Evolutionary conservation across 2,329 filamentous ascomycete genomes (phyloP).

Genomic region (Epichloe aotearoae): DNA sequence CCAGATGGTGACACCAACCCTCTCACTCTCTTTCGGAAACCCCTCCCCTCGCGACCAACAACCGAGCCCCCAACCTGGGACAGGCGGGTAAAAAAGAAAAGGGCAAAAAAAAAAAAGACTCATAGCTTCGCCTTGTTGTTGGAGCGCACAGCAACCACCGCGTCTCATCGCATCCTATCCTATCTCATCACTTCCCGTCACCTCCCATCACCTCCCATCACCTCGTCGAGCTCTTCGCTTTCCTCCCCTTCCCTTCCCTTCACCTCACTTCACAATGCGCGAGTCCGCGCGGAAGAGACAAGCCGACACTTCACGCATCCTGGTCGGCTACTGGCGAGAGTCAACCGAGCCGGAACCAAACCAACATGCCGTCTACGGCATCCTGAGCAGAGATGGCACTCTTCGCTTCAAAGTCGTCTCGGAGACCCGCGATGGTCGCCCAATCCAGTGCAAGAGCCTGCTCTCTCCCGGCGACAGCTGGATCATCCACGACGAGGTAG

Average conservation of each 20-base stretch:
- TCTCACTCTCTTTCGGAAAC: neutral
- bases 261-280: neutral
- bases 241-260: neutral
- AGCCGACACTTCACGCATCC: neutral
- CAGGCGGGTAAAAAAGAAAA: too few species aligned
- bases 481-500: conserved; percentile 1
- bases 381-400: neutral
- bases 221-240: too few species aligned
- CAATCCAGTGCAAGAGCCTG: neutral
- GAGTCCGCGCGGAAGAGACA: neutral
- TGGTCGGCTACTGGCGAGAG: conserved; percentile 2
- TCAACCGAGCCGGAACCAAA: conserved; percentile 1
- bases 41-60: neutral
- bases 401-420: conserved; percentile 1
- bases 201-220: neutral
- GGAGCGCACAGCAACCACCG: neutral
- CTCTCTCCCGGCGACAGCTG: neutral
- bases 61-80: neutral
- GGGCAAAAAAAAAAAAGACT: neutral
- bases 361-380: conserved; percentile 2
- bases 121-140: neutral
- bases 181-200: too few species aligned
- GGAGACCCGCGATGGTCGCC: neutral
- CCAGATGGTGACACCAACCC: neutral
- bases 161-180: neutral